Evolutionary conservation across 2,329 filamentous ascomycete species (phyloP), one percentile per base, ranked within the genome.

Genomic region (Arthroderma uncinatum): DNA sequence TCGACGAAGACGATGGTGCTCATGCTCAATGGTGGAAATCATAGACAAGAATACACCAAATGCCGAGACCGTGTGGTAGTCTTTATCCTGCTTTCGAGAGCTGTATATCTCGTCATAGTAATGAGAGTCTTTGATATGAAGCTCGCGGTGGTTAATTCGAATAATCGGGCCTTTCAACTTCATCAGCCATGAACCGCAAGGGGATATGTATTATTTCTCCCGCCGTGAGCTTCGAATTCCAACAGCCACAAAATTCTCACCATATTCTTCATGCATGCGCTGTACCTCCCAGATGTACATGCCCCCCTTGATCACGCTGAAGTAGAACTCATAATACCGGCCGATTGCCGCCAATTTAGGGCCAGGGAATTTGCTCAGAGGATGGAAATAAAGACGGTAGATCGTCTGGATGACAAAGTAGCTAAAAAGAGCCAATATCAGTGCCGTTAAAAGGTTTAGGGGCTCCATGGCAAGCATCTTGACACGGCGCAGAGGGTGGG

Each of bases 221-320:
- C 8, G n/a, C 6, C 19, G 39, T 19, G n/a, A 19, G 14, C 4
- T 14, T 25, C n/a, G n/a, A 33, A 30, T 2, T 50, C 7, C 28
- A 30, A 7, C 7, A 30, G 7, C 28, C 28, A 30, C 7, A 7
- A n/a, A 6, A 21, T 36, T 53, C 57, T 47, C n/a, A 62, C 69
- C 68, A 57, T 71, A 68, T 61, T 64, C 63, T 55, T 67, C 56
- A 57, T 70, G 66, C 62, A 69, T 65, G 16, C 62, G 60, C 37
- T 66, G 60, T 28, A 68, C 68, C 40, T 66, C 61, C 50, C 63
- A 67, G 8, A 66, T 63, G 54, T 69, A 69, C 16, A 59, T 59
- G n/a, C 65, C 65, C n/a, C 61, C 58, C 34, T 59, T 58, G 30
- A 66, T 56, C 4, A 61, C 61, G 34, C 66, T 64, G 33, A 64